phyloP scores from a whole-genome alignment of 441 rosid species.

The Codiaeum variegatum region DNA sequence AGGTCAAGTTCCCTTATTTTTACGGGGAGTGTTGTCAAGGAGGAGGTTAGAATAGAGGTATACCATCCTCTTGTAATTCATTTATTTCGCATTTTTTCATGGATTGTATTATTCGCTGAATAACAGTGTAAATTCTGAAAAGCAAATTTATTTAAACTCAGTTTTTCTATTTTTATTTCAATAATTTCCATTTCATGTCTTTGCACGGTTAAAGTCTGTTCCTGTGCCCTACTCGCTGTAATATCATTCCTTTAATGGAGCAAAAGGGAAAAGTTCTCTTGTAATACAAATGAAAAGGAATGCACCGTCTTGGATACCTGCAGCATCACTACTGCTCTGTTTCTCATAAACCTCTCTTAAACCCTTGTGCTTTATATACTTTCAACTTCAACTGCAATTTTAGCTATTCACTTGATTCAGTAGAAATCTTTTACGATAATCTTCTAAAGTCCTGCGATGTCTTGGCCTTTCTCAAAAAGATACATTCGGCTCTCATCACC shows the following conservation, averaged over 20 bases:
- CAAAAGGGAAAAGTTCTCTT: neutral
- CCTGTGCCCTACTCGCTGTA: neutral
- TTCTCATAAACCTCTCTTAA: conserved; percentile 20
- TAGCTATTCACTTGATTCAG: conserved; percentile 27
- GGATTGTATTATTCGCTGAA: too few relatives aligned
- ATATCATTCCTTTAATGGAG: neutral
- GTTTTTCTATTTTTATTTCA: neutral
- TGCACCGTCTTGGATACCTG: conserved; percentile 20
- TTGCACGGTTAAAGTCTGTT: neutral
- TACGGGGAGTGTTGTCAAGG: conserved; percentile 18
- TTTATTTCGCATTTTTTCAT: neutral
- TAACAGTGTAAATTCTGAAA: neutral
- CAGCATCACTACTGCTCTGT: neutral
- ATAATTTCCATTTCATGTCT: neutral
- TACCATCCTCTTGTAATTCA: neutral
- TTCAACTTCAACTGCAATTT: conserved; percentile 4
- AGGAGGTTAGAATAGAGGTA: neutral
- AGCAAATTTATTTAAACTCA: neutral
- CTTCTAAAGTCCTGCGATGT: conserved; percentile 31
- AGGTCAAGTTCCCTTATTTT: neutral
- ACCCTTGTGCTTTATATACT: conserved; percentile 10
- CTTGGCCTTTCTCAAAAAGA: conserved; percentile 33
- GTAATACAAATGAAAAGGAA: conserved; percentile 1
- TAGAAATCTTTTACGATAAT: conserved; percentile 24
- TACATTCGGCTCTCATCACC: conserved; percentile 40